phyloP scores from a whole-genome alignment of 1,139 yeast species.

The Sugiyamaella xylanicola region DNA sequence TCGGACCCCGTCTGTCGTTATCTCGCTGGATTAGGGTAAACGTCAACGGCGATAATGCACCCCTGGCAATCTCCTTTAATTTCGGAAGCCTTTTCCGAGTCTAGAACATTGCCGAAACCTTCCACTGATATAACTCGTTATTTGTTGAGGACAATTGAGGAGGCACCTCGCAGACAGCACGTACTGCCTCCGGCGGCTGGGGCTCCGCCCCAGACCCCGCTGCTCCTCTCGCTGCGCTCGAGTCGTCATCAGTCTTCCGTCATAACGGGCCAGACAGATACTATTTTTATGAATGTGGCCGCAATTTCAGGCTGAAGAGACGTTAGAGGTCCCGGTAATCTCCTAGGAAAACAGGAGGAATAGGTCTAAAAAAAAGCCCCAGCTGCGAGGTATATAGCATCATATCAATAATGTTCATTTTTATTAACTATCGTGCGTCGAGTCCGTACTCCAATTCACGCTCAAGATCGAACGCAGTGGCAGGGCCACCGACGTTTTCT shows the following conservation, averaged over 20 bases:
- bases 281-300: no score
- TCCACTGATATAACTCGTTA: no score
- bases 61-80: background rate
- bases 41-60: conserved; percentile 2
- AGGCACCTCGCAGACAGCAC: no score
- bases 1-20: background rate
- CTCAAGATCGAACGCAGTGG: conserved; percentile 46
- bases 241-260: no score
- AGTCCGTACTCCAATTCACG: conserved; percentile 62
- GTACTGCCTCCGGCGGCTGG: background rate
- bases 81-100: no score
- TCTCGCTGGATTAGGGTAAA: conserved; percentile 8
- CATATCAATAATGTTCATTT: background rate
- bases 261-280: no score
- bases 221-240: background rate
- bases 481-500: conserved; percentile 39
- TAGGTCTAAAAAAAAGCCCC: no score
- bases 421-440: conserved; percentile 44
- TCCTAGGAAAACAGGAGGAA: background rate
- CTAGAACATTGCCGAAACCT: no score
- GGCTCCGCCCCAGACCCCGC: background rate
- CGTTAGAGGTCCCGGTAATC: background rate
- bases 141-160: no score
- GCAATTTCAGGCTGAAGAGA: no score
- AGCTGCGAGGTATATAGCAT: background rate